Conservation (phyloP, 1,139 yeast genomes). For the Candida freyschussii region DNA sequence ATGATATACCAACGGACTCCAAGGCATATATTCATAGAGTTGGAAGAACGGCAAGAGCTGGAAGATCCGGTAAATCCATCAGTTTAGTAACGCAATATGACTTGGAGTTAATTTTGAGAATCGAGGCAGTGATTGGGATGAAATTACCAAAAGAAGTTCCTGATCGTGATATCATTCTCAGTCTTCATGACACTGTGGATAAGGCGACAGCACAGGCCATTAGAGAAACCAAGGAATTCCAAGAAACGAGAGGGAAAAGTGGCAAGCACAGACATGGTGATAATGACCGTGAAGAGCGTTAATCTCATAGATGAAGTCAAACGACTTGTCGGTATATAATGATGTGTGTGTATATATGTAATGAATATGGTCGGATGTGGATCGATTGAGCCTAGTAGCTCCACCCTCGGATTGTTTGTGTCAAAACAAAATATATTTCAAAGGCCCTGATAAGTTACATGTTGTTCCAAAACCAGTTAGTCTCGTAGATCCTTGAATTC, state of each 20-base stretch:
- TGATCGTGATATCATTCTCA: constrained; percentile 70
- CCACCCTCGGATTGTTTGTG: too few relatives aligned
- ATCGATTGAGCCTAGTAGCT: too few relatives aligned
- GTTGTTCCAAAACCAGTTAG: too few relatives aligned
- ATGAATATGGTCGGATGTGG: too few relatives aligned
- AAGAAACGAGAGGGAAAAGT: constrained; percentile 41
- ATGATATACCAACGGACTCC: constrained; percentile 97
- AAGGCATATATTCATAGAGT: constrained; percentile 96
- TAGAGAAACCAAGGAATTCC: constrained; percentile 72
- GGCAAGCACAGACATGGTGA: constrained; percentile 35
- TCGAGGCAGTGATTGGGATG: constrained; percentile 80
- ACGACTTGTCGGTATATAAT: too few relatives aligned
- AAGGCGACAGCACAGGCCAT: constrained; percentile 91
- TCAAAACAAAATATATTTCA: too few relatives aligned
- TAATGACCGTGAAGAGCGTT: constrained; percentile 45
- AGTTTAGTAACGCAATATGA: constrained; percentile 95
- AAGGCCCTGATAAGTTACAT: too few relatives aligned
- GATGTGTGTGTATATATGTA: too few relatives aligned
- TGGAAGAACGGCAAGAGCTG: constrained; percentile 98
- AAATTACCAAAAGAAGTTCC: constrained; percentile 81
- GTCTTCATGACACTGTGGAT: constrained; percentile 82
- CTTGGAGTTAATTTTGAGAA: constrained; percentile 78
- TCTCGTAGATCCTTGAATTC: too few relatives aligned
- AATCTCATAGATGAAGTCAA: too few relatives aligned
- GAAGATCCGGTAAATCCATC: constrained; percentile 87